Base-by-base conservation (phyloP, 352 stramenopile genomes). In the Globisporangium heterothallicum region DNA sequence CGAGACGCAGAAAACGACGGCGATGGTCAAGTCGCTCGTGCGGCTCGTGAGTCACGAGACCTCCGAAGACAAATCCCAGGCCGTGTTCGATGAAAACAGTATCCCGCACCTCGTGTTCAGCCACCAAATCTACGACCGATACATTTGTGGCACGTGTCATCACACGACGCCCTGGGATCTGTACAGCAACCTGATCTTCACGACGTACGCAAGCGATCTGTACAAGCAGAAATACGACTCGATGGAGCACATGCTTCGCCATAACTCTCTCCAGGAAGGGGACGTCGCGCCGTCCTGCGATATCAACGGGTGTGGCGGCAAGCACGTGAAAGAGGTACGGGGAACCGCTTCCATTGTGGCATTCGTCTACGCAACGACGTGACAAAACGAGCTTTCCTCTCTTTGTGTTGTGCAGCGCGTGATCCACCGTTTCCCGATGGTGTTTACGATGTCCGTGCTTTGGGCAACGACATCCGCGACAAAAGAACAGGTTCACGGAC, bases 71-170 rank as follows among this genome's bases (percentile, higher is more conserved):
- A 79, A 75, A 18, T 66, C 76, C 3, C 67, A 79, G 40, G 76
- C 79, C 6, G 78, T 89, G 22, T 93, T 90, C 53, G 83, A 93
- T 47, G 74, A 86, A 42, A 88, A 93, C 61, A 90, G 78, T 54
- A 93, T 93, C 57, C 80, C 83, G 42, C 83, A 93, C 56, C 58
- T 90, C 49, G 83, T 93, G 49, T 93, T 93, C 55, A 88, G 72
- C 42, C 80, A 93, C 59, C 83, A 93, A 55, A 90, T 93, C 56
- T 92, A 93, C 66, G 80, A 91, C 54, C 68, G 83, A 41, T 88
- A 87, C 58, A 66, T 88, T 38, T 93, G 83, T 42, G 59, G 60
- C 14, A 43, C 53, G 29, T 93, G 83, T 55, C 78, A 77, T 30
- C 66, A 85, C 60, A 68, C 66, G 42, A 76, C 78, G 22, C 63